Evolutionary conservation across 2,329 filamentous ascomycete genomes (phyloP).

Genomic region (Calonectria pseudoreteaudii): DNA sequence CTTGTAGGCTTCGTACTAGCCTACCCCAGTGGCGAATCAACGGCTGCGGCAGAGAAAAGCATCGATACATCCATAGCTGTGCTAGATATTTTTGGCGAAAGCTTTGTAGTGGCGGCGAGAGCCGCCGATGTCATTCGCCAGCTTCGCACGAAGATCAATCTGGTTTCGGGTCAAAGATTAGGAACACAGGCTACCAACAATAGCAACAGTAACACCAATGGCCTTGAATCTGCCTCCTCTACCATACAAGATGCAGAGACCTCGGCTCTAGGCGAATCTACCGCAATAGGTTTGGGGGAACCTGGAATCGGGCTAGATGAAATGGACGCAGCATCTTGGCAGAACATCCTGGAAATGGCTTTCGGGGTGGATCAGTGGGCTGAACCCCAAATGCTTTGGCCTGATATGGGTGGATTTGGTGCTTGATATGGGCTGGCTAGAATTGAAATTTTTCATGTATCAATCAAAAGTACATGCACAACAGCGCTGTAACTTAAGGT

Average conservation of each 20-base stretch:
- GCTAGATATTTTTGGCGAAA: conserved; percentile 46
- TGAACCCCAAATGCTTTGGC: conserved; percentile 9
- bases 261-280: not conserved
- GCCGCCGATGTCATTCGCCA: conserved; percentile 50
- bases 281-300: not conserved
- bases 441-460: not conserved
- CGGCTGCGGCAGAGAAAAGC: conserved; percentile 27
- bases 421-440: not conserved
- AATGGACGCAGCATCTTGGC: not conserved
- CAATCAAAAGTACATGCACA: not conserved
- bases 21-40: conserved; percentile 33
- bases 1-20: conserved; percentile 48
- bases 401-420: not conserved
- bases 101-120: conserved; percentile 53
- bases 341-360: conserved; percentile 2
- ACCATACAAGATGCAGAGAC: not conserved
- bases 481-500: not conserved
- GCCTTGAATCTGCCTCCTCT: not conserved
- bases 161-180: not conserved
- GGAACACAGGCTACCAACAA: not conserved
- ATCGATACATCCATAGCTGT: conserved; percentile 52
- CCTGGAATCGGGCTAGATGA: not conserved
- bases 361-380: conserved; percentile 9
- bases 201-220: not conserved
- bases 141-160: conserved; percentile 26